phyloP scores from a whole-genome alignment of 371 early-diverging fungal species.

The Lichtheimia hyalospora region DNA sequence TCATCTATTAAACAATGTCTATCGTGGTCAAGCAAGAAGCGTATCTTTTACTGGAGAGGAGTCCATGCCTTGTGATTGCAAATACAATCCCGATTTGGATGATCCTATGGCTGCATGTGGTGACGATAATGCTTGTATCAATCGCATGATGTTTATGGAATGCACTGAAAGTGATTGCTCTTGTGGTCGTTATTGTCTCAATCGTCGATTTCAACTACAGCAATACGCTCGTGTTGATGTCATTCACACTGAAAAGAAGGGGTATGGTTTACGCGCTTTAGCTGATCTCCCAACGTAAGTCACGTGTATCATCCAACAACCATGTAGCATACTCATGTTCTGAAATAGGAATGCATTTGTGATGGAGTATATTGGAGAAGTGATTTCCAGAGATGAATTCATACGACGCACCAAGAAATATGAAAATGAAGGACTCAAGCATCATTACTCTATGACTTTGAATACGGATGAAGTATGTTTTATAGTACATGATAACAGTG shows the following conservation, averaged over 20 bases:
- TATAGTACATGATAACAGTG: background rate
- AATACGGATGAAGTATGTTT: conserved; percentile 79
- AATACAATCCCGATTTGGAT: conserved; percentile 59
- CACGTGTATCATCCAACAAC: background rate
- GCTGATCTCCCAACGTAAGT: conserved; percentile 64
- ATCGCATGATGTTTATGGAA: conserved; percentile 90
- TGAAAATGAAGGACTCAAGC: conserved; percentile 74
- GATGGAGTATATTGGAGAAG: conserved; percentile 97
- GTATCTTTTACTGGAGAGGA: conserved; percentile 57
- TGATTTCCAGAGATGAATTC: conserved; percentile 79
- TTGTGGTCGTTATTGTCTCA: conserved; percentile 84
- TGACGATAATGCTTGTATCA: conserved; percentile 86
- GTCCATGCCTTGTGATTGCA: conserved; percentile 80
- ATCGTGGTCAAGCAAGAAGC: conserved; percentile 56
- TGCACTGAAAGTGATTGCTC: conserved; percentile 90
- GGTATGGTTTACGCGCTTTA: conserved; percentile 85
- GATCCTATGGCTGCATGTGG: conserved; percentile 77
- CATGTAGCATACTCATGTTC: background rate
- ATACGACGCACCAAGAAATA: conserved; percentile 81
- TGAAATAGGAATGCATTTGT: conserved; percentile 68
- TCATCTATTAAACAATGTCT: conserved; percentile 68
- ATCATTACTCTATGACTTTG: conserved; percentile 97
- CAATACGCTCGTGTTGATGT: conserved; percentile 87
- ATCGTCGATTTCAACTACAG: conserved; percentile 84
- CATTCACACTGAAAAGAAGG: conserved; percentile 87